Conservation (phyloP, 2,329 filamentous ascomycete genomes). For the Cordyceps farinosa region DNA sequence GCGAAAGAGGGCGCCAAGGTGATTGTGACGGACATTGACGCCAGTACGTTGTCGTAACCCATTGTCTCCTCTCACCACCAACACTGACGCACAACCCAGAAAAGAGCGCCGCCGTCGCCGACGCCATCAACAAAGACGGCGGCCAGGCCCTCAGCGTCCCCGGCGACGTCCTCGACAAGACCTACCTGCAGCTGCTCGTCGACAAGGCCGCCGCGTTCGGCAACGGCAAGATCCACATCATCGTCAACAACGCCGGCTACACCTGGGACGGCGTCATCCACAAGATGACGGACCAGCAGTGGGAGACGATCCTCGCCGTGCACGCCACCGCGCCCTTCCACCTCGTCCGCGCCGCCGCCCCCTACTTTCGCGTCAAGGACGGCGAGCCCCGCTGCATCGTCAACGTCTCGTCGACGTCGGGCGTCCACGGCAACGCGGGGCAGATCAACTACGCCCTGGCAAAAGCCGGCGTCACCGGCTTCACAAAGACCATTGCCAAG, state of each 20-base stretch:
- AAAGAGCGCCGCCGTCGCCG: constrained; percentile 66
- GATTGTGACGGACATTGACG: constrained; percentile 79
- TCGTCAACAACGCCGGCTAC: constrained; percentile 89
- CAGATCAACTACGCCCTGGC: constrained; percentile 85
- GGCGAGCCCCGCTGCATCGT: constrained; percentile 74
- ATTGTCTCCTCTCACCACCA: not conserved
- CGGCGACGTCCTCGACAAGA: constrained; percentile 71
- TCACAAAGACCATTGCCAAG: constrained; percentile 88
- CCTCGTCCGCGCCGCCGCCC: constrained; percentile 73
- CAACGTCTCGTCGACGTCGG: constrained; percentile 79
- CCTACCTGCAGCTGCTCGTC: constrained; percentile 70
- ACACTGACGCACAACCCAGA: constrained; percentile 37
- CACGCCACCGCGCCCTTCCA: constrained; percentile 85
- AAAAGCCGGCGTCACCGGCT: constrained; percentile 77
- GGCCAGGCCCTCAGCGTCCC: constrained; percentile 68
- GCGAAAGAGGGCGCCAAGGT: constrained; percentile 87
- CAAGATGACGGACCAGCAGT: constrained; percentile 89
- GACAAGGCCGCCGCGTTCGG: constrained; percentile 75
- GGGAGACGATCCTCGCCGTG: constrained; percentile 80
- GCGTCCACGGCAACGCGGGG: constrained; percentile 83
- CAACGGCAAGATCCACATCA: constrained; percentile 81
- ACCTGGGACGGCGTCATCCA: constrained; percentile 93
- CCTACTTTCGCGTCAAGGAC: constrained; percentile 85
- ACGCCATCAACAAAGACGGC: constrained; percentile 63
- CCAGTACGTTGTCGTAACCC: constrained; percentile 42